Conservation (phyloP, 129 eudicot genomes). For the Ambrosia artemisiifolia region DNA sequence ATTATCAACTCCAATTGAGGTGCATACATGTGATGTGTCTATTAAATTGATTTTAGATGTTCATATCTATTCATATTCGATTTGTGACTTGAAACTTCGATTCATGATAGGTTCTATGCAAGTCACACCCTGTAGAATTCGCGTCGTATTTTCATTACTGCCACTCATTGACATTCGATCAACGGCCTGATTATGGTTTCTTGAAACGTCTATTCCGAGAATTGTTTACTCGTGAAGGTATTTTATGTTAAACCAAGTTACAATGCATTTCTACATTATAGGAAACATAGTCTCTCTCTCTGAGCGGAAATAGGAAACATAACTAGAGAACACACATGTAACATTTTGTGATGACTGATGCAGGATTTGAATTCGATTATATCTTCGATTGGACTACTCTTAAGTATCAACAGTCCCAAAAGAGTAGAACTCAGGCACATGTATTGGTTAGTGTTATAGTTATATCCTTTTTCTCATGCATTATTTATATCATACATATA, state of each 20-base stretch:
- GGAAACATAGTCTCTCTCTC: slow-evolving; percentile 7
- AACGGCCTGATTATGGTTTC: slow-evolving; percentile 96
- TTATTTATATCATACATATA: background rate
- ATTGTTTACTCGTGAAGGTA: slow-evolving; percentile 92
- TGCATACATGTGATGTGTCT: slow-evolving; percentile 21
- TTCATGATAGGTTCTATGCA: slow-evolving; percentile 76
- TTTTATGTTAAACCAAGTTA: slow-evolving; percentile 4
- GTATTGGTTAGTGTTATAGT: slow-evolving; percentile 30
- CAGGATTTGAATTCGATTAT: slow-evolving; percentile 92
- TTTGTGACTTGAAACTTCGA: background rate
- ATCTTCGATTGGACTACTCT: slow-evolving; percentile 95
- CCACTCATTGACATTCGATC: slow-evolving; percentile 95
- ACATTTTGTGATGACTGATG: slow-evolving; percentile 13
- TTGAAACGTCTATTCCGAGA: slow-evolving; percentile 95
- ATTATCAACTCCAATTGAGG: slow-evolving; percentile 97
- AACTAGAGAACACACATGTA: background rate
- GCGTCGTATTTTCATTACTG: slow-evolving; percentile 98
- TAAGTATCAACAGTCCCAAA: slow-evolving; percentile 90
- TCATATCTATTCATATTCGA: slow-evolving; percentile 4
- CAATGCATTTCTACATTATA: background rate
- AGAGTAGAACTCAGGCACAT: slow-evolving; percentile 58
- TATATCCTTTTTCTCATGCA: slow-evolving; percentile 3
- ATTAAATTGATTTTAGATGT: slow-evolving; percentile 4
- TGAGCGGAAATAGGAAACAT: background rate
- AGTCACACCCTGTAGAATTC: slow-evolving; percentile 94